Evolutionary conservation across 352 stramenopile genomes (phyloP), one percentile per base, ranked within the genome.

Genomic region (Pythium phragmiticola): DNA sequence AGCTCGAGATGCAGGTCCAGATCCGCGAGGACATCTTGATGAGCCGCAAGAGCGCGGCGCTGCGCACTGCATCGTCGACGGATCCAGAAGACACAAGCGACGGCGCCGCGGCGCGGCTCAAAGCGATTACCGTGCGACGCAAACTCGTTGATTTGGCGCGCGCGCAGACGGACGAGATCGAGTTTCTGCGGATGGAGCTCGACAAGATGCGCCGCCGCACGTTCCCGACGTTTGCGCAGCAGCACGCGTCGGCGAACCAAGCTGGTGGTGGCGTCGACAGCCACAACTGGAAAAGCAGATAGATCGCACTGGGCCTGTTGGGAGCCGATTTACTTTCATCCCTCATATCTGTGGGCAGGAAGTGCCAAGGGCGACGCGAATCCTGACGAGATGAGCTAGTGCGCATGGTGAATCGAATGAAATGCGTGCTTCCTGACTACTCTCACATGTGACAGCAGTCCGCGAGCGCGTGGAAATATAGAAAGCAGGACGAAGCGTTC

Each of bases 81-180:
- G 19, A 53, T 30, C 52, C 52, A 7, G 34, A 66, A 6, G 57
- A 59, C 0, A 48, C 28, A 1, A 43, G 64, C 26, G 66, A 65
- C 8, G 34, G 36, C 7, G 68, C 34, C 34, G 34, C 80, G n/a
- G 59, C 67, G 2, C 72, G 81, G 58, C 89, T 98, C 60, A 96
- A 97, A 57, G 80, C 89, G 13, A 95, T 98, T 62, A 82, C 82
- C 2, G 81, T 94, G 60, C 82, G 92, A 14, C 85, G 89, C 17
- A 94, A 94, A 51, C 78, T 98, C 11, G 78, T 98, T 28, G 89
- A 98, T 53, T 62, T 98, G 33, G 90, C 92, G 0, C 87, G 83
- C 33, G 77, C 87, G 23, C 92, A 98, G 70, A 97, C 87, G 6
- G 86, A 95, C 14, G 92, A 98, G 68, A 96, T 98, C 58, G 92